These are phyloP conservation scores for Triticum dicoccoides DNA, from an alignment of 176 grass and related monocot genomes.

Conservation along the genomic window DNA sequence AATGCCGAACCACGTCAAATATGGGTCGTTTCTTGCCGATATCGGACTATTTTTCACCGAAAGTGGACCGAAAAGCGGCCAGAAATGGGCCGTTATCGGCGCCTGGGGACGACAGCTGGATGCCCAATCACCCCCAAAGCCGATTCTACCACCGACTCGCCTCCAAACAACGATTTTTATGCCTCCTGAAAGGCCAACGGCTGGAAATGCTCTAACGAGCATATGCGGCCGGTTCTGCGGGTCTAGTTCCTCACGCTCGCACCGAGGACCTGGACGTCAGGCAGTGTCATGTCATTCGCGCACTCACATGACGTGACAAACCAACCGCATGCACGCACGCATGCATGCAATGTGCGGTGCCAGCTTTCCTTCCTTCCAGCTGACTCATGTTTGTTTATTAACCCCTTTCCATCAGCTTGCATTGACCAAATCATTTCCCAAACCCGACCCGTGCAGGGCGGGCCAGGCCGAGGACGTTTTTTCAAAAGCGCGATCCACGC, in stretches of 20 bases:
- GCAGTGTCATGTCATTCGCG: neutral
- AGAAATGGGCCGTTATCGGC: too few species aligned
- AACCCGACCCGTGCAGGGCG: neutral
- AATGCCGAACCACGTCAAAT: too few species aligned
- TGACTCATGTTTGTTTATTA: neutral
- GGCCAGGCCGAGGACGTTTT: neutral
- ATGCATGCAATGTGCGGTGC: neutral
- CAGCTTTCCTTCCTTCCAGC: neutral
- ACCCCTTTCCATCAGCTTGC: neutral
- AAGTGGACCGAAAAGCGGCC: too few species aligned
- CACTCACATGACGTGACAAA: slow-evolving; percentile 19
- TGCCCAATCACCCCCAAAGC: too few species aligned
- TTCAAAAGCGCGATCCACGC: neutral
- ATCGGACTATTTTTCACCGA: too few species aligned
- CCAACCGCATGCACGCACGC: neutral
- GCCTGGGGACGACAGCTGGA: too few species aligned
- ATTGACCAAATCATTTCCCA: neutral
- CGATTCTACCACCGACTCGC: too few species aligned
- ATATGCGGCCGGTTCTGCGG: too few species aligned
- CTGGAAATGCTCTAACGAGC: too few species aligned
- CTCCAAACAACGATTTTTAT: too few species aligned
- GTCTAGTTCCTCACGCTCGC: neutral
- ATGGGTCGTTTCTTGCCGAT: too few species aligned
- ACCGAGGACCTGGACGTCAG: neutral
- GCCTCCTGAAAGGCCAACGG: too few species aligned